Conservation (phyloP, 1,284 basidiomycete genomes). For the Papiliotrema fonsecae region DNA sequence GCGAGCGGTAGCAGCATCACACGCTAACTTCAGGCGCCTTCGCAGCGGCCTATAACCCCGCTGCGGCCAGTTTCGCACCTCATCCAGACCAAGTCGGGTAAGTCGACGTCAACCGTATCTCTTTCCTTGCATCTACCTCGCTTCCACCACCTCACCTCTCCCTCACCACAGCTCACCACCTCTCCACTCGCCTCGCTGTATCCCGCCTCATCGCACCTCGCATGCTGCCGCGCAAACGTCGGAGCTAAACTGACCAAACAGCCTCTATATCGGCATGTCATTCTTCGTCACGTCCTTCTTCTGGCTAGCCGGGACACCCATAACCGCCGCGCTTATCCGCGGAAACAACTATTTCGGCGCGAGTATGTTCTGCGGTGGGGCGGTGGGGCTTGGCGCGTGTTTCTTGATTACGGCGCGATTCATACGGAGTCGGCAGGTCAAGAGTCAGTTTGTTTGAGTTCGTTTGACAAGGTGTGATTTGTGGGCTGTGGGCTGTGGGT, state of each 20-base stretch:
- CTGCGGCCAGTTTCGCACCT: slow-evolving; percentile 28
- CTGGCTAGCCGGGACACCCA: slow-evolving; percentile 32
- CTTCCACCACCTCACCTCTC: too few species aligned
- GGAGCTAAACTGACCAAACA: neutral
- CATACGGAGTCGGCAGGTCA: slow-evolving; percentile 5
- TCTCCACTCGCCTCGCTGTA: too few species aligned
- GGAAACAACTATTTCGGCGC: slow-evolving; percentile 25
- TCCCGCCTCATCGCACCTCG: too few species aligned
- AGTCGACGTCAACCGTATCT: too few species aligned
- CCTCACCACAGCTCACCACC: too few species aligned
- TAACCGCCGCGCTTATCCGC: slow-evolving; percentile 27
- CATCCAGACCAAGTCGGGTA: slow-evolving; percentile 27
- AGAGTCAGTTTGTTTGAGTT: slow-evolving; percentile 10
- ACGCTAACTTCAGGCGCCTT: slow-evolving; percentile 20
- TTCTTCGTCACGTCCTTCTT: slow-evolving; percentile 32
- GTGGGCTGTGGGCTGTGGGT: too few species aligned
- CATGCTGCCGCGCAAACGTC: neutral
- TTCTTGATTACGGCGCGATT: slow-evolving; percentile 5
- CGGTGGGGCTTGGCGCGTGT: slow-evolving; percentile 14
- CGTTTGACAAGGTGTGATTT: too few species aligned
- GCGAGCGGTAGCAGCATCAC: too few species aligned
- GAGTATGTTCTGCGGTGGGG: slow-evolving; percentile 27
- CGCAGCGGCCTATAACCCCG: slow-evolving; percentile 28
- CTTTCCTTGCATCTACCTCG: too few species aligned
- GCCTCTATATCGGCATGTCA: slow-evolving; percentile 35